phyloP scores from a whole-genome alignment of 1,139 yeast species.

The Blastobotrys apis region DNA sequence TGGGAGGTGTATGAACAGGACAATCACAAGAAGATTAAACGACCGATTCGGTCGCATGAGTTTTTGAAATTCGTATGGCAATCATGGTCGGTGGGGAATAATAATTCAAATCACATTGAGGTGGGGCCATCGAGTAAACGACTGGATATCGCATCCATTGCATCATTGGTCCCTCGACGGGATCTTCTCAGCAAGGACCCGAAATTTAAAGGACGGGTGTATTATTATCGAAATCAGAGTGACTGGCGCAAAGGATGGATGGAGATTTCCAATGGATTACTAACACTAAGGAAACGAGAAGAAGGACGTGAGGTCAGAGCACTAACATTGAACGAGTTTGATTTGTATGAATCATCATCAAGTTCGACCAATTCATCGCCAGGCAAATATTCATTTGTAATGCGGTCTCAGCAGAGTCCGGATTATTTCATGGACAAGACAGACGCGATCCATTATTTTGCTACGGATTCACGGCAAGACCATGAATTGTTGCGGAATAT shows the following conservation, averaged over 20 bases:
- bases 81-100: slow-evolving; percentile 23
- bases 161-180: slow-evolving; percentile 33
- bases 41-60: slow-evolving; percentile 31
- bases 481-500: slow-evolving; percentile 30
- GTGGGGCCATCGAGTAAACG: slow-evolving; percentile 26
- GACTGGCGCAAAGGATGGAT: slow-evolving; percentile 22
- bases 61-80: slow-evolving; percentile 21
- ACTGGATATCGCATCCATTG: slow-evolving; percentile 29
- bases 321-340: slow-evolving; percentile 23
- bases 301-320: slow-evolving; percentile 13
- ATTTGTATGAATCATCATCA: slow-evolving; percentile 24
- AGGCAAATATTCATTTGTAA: slow-evolving; percentile 24
- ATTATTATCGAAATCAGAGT: slow-evolving; percentile 15
- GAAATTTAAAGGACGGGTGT: slow-evolving; percentile 15
- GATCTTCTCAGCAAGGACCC: slow-evolving; percentile 28
- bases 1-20: slow-evolving; percentile 28
- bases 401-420: slow-evolving; percentile 29
- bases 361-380: slow-evolving; percentile 17
- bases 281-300: slow-evolving; percentile 13
- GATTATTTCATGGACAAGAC: slow-evolving; percentile 24
- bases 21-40: slow-evolving; percentile 17
- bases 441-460: slow-evolving; percentile 27
- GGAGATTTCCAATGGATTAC: slow-evolving; percentile 15
- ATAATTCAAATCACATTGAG: slow-evolving; percentile 20
- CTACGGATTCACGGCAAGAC: slow-evolving; percentile 28